Evolutionary conservation across 352 stramenopile species (phyloP), one percentile per base, ranked within the genome.

Genomic region (Globisporangium parvum): DNA sequence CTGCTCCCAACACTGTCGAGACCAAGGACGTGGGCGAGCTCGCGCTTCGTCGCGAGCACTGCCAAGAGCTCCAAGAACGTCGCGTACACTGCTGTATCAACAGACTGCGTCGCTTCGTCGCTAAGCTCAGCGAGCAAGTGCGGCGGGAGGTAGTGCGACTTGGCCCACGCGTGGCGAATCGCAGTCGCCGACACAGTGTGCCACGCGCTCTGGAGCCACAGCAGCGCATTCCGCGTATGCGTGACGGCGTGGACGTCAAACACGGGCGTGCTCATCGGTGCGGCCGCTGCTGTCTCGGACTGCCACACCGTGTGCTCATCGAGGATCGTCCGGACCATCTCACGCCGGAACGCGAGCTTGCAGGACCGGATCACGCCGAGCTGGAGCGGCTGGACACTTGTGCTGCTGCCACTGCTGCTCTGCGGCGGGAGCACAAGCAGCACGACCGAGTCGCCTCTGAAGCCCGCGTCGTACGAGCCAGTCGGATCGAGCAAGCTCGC

Each of bases 381-480:
- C 31, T 80, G 69, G n/a, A 91, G 55, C 0, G 80, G 78, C n/a
- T 91, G 76, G 3, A 55, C 53, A 18, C 76, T 67, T 1, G 40
- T 52, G 39, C 39, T 3, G 60, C 63, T 4, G 74, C 59, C 31
- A 37, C 31, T 37, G 31, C 31, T 37, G 10, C 71, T 70, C 17
- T 18, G 14, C 39, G 78, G 72, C 31, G 80, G 78, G 24, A 88
- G 57, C 44, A 91, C 75, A 5, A 89, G 58, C 11, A 91, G 67
- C 18, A 91, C 73, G 18, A 88, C 66, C 6, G 69, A 73, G 39
- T 91, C 77, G 39, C 87, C 85, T 18, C 60, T 77, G 54, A 84
- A 91, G 17, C 78, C 77, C 55, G 67, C 67, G 18, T 74, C 73
- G 62, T 80, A 75, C 39, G 77, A 85, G 9, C 78, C 80, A 1